These are phyloP conservation scores for Cryptococcus sp. DNA, from an alignment of 1,284 basidiomycete species.

Conservation along the genomic window DNA sequence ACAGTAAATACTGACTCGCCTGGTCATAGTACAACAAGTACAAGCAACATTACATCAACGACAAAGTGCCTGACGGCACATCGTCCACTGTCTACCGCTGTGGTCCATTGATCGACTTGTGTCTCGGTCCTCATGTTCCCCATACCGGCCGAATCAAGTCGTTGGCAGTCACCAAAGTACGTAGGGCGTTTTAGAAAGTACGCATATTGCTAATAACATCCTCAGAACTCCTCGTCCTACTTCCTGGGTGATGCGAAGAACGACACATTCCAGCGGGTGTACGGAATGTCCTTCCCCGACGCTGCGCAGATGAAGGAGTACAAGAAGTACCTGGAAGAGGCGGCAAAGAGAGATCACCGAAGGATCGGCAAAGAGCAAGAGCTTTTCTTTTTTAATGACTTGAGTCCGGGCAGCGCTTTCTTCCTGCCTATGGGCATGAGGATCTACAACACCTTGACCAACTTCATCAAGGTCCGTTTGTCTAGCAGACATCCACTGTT, in stretches of 20 bases:
- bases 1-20: background rate
- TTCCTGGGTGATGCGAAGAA: conserved; percentile 95
- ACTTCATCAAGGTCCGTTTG: conserved; percentile 77
- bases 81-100: conserved; percentile 98
- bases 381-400: conserved; percentile 97
- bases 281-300: conserved; percentile 99
- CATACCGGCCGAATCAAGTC: conserved; percentile 98
- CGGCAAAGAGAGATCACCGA: conserved; percentile 94
- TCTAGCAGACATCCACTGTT: too few species aligned
- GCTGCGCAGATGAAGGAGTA: conserved; percentile 94
- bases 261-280: conserved; percentile 94
- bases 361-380: conserved; percentile 98
- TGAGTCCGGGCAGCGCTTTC: conserved; percentile 93
- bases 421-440: conserved; percentile 96
- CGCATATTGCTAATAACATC: background rate
- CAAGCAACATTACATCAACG: conserved; percentile 93
- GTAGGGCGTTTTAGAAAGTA: conserved; percentile 10
- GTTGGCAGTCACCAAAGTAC: conserved; percentile 87
- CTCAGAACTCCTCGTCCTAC: conserved; percentile 93
- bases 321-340: conserved; percentile 94
- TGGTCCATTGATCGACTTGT: conserved; percentile 97
- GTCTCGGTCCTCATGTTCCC: conserved; percentile 95
- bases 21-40: conserved; percentile 90
- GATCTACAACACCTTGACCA: conserved; percentile 93
- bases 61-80: conserved; percentile 94